Evolutionary conservation across 352 stramenopile species (phyloP), one percentile per base, ranked within the genome.

Genomic region (Thalassiosira pacifica): DNA sequence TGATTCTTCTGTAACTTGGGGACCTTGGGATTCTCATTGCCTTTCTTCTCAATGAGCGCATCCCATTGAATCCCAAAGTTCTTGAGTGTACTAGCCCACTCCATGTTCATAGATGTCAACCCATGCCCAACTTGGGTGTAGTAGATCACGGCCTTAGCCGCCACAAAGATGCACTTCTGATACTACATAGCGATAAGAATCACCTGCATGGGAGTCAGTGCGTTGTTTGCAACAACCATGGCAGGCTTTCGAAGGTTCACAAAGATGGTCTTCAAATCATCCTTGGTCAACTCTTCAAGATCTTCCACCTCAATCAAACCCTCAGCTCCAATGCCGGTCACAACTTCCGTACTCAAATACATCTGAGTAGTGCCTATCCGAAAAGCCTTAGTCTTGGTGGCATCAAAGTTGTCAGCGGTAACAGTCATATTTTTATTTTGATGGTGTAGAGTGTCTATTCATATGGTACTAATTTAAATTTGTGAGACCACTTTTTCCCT

Each of bases 91-190:
- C n/a, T n/a, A 5, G 22, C 2, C 29, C 29, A 53, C 29, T 3
- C 18, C 64, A 72, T 72, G 18, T 59, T 70, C 6, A 11, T 10
- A 45, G 63, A 26, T 4, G 26, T 37, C 24, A 70, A 4, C 3
- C 6, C 59, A 22, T 13, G 16, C n/a, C 16, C 29, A 6, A 60
- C 29, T 55, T 29, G n/a, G 5, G 6, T 31, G 31, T 79, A 79
- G 52, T 76, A 71, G 13, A 29, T 6, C 4, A 40, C 27, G 1
- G 26, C 13, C 5, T 68, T 53, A 27, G n/a, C 29, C 8, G 61
- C 55, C 1, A 59, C 29, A 27, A 74, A 8, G 5, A 79, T 9
- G 9, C 55, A 18, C n/a, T 72, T 69, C 71, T 74, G 71, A 18
- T 55, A 79, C 71, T 72, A 45, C 31, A 55, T 29, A 52, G 31